Conservation (phyloP, 75 land plant genomes). For the Selaginella moellendorffii region DNA sequence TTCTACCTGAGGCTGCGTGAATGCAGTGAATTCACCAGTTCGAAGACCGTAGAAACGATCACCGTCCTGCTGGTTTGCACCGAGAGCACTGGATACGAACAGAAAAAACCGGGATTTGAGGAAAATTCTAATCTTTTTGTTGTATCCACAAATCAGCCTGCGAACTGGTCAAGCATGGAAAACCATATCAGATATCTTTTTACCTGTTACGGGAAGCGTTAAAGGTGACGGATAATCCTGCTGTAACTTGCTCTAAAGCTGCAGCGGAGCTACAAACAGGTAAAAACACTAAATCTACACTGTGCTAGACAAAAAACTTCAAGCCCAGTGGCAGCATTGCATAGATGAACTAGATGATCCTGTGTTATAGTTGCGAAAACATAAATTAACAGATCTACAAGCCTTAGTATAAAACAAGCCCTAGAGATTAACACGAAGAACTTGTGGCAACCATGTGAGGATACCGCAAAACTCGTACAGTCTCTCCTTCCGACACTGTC, state of each 20-base stretch:
- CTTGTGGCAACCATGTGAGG: constrained; percentile 91
- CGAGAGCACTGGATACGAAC: too few species aligned
- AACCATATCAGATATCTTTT: neutral
- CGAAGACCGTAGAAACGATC: constrained; percentile 82
- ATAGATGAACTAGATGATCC: constrained; percentile 97
- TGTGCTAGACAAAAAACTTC: neutral
- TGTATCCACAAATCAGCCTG: constrained; percentile 93
- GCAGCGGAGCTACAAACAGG: constrained; percentile 69
- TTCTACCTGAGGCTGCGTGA: constrained; percentile 63
- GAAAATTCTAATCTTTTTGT: constrained; percentile 75
- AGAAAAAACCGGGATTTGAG: constrained; percentile 61
- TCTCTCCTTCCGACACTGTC: constrained; percentile 60
- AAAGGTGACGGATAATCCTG: constrained; percentile 85
- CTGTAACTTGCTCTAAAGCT: constrained; percentile 89
- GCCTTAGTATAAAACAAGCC: neutral
- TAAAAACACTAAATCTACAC: neutral
- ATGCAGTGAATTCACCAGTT: constrained; percentile 69
- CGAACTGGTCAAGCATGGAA: neutral
- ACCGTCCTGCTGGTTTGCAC: constrained; percentile 55
- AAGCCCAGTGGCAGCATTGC: constrained; percentile 74
- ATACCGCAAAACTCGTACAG: constrained; percentile 91
- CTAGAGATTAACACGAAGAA: constrained; percentile 9
- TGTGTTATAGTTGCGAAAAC: constrained; percentile 81
- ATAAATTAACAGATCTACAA: constrained; percentile 58
- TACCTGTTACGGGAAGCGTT: constrained; percentile 67